phyloP scores from a whole-genome alignment of 345 rosid genomes.

The Cochlearia excelsa region DNA sequence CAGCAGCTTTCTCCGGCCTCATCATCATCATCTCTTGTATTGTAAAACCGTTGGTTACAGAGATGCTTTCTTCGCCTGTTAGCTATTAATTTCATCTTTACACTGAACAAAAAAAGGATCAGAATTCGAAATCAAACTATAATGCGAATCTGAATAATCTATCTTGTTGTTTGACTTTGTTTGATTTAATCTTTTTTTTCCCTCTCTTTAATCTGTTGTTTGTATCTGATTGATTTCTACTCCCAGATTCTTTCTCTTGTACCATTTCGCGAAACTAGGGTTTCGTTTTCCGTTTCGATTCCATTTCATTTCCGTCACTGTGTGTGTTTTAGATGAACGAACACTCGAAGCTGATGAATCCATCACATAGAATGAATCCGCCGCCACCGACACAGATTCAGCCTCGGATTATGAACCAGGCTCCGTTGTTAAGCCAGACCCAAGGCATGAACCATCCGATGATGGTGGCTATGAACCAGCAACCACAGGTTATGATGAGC shows the following conservation, averaged over 20 bases:
- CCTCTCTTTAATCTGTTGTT: slow-evolving; percentile 17
- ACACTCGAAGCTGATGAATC: slow-evolving; percentile 51
- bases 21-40: slow-evolving; percentile 28
- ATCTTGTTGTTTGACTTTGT: slow-evolving; percentile 15
- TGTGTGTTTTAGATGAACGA: slow-evolving; percentile 49
- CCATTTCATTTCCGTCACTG: not conserved
- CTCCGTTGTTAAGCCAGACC: slow-evolving; percentile 44
- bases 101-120: slow-evolving; percentile 16
- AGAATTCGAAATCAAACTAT: not conserved
- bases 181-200: not conserved
- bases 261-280: slow-evolving; percentile 26
- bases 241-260: not conserved
- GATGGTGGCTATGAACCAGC: slow-evolving; percentile 45
- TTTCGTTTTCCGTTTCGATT: slow-evolving; percentile 6
- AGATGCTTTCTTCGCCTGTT: slow-evolving; percentile 15
- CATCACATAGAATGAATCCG: slow-evolving; percentile 38
- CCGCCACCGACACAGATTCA: slow-evolving; percentile 46
- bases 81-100: not conserved
- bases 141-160: not conserved
- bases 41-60: slow-evolving; percentile 25
- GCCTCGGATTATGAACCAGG: slow-evolving; percentile 43
- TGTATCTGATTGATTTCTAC: slow-evolving; percentile 12
- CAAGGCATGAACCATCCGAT: slow-evolving; percentile 37
- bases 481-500: slow-evolving; percentile 43
- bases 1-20: not conserved